phyloP scores from a whole-genome alignment of 148 eudicot genomes.

The Rhododendron williamsianum region DNA sequence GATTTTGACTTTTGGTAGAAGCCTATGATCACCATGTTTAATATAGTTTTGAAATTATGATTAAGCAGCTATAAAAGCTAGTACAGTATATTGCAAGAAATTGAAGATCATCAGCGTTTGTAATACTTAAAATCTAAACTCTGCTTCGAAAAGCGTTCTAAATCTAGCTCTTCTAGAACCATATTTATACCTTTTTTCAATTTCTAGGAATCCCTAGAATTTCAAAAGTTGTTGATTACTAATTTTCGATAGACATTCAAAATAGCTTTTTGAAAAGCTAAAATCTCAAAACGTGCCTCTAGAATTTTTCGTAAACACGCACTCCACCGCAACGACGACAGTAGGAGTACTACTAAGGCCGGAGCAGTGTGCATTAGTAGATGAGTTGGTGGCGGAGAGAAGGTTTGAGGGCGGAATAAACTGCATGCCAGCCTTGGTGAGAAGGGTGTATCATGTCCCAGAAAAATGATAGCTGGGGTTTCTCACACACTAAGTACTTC shows the following conservation, averaged over 20 bases:
- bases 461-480: conserved; percentile 36
- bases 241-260: too few relatives aligned
- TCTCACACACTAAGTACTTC: conserved; percentile 38
- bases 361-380: background rate
- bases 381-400: conserved; percentile 16
- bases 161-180: background rate
- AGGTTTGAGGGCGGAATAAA: conserved; percentile 31
- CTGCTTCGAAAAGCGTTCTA: background rate
- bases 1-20: too few relatives aligned
- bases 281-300: too few relatives aligned
- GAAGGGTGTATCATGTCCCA: conserved; percentile 69
- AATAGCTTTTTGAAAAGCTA: too few relatives aligned
- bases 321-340: too few relatives aligned
- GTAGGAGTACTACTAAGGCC: too few relatives aligned
- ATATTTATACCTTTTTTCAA: background rate
- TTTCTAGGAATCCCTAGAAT: background rate
- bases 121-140: background rate
- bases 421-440: conserved; percentile 51
- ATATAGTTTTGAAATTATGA: too few relatives aligned
- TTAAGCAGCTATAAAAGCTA: too few relatives aligned
- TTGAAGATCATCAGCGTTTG: too few relatives aligned
- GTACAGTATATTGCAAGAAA: too few relatives aligned
- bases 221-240: background rate
- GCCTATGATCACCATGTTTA: too few relatives aligned
- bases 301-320: too few relatives aligned